Evolutionary conservation across 2,329 filamentous ascomycete species (phyloP).

Genomic region (Neocatenulostroma microsporum): DNA sequence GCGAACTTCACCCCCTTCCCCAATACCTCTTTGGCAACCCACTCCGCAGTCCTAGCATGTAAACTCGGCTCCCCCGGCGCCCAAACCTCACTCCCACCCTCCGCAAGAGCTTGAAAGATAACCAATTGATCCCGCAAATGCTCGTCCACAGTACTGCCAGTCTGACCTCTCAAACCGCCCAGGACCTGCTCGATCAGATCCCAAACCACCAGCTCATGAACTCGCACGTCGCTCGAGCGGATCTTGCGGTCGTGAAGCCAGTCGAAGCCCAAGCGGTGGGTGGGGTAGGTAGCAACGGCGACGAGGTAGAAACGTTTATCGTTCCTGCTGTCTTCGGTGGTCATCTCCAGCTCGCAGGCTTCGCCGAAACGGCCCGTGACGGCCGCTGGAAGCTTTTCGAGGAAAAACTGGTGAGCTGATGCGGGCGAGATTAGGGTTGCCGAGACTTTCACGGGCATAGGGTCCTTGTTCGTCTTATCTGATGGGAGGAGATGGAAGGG

Average conservation of each 20-base stretch:
- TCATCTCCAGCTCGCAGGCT: conserved; percentile 8
- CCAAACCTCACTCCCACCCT: conserved; percentile 32
- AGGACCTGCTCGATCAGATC: conserved; percentile 39
- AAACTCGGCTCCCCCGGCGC: conserved; percentile 31
- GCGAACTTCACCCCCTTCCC: conserved; percentile 35
- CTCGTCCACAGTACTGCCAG: conserved; percentile 44
- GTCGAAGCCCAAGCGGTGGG: conserved; percentile 42
- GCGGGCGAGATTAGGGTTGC: conserved; percentile 34
- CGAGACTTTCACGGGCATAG: conserved; percentile 17
- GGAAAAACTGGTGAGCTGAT: conserved; percentile 23
- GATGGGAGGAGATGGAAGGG: conserved; percentile 29
- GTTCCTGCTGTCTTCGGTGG: conserved; percentile 17
- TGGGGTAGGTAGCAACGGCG: conserved; percentile 46
- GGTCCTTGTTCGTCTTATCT: conserved; percentile 10
- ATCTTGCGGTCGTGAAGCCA: conserved; percentile 39
- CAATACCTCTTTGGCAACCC: conserved; percentile 35
- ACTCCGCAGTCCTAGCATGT: conserved; percentile 41
- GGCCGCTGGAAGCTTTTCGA: conserved; percentile 6
- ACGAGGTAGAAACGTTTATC: conserved; percentile 43
- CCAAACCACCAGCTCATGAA: conserved; percentile 21
- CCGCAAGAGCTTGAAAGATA: conserved; percentile 51
- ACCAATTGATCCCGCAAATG: conserved; percentile 53
- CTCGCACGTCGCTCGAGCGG: conserved; percentile 9
- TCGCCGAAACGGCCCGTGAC: conserved; percentile 11
- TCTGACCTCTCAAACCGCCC: conserved; percentile 38